Base-by-base conservation (phyloP, 768 basidiomycete genomes). In the Lactarius sp. region DNA sequence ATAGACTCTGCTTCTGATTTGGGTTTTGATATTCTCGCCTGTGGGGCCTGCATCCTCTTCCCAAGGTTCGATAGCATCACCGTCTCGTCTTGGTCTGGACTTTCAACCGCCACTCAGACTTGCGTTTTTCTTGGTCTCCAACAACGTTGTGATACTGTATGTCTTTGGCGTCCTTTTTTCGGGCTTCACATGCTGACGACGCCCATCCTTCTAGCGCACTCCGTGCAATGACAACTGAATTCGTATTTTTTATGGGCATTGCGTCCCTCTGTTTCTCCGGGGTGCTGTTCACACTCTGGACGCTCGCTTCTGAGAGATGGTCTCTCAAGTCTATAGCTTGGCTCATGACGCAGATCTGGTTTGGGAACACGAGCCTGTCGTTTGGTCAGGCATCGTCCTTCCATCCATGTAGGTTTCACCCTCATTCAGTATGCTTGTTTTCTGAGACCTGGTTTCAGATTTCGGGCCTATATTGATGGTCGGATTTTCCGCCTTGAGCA, bases 281-380 rank as follows among this genome's bases (percentile, higher is more conserved):
- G 6, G 74, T 93, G 22, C 76, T 83, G 8, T 81, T 81, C 64
- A 83, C 84, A 0, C 73, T 85, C 42, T 79, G 79, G 72, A 77
- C 75, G 7, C 74, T 85, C n/a, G 82, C 83, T 13, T 72, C 71
- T 1, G 74, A 73, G n/a, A 68, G 13, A 31, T 79, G 78, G 78
- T 69, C 70, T 14, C 53, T 78, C 27, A 82, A 78, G 66, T 74
- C 79, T 13, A 92, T 92, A 55, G 82, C 87, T 0, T 94, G 91
- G 91, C 74, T 93, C 10, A 87, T 93, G 86, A 81, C 89, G 2
- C 87, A 92, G 62, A 90, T 93, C 36, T 92, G 91, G 90, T 91
- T 92, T 64, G 90, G 90, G 0, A 89, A 87, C 68, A 86, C 84
- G 2, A 87, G 80, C 69, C 75, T 91, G 34, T 81, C 77, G 57